These are phyloP conservation scores for Heteromeles arbutifolia DNA, from an alignment of 306 rosid species.

Conservation along the genomic window DNA sequence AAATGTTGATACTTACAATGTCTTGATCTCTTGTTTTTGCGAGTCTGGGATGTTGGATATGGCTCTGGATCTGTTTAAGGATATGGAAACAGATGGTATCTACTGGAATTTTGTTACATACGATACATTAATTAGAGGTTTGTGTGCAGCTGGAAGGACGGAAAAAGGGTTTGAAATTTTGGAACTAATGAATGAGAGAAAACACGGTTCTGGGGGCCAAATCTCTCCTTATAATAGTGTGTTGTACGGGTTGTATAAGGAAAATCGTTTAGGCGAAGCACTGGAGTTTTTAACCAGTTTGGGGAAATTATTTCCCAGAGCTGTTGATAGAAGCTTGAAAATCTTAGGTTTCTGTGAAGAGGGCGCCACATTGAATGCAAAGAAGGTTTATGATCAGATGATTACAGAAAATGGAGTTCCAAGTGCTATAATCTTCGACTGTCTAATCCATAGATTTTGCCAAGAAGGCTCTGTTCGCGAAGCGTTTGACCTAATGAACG, in stretches of 20 bases:
- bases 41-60: conserved; percentile 43
- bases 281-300: conserved; percentile 41
- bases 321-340: conserved; percentile 49
- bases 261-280: conserved; percentile 43
- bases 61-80: conserved; percentile 63
- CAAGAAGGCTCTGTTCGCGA: conserved; percentile 37
- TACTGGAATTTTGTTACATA: conserved; percentile 45
- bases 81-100: conserved; percentile 67
- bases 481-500: conserved; percentile 57
- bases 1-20: conserved; percentile 58
- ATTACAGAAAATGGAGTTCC: conserved; percentile 50
- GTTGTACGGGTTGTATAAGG: conserved; percentile 58
- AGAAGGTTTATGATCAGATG: conserved; percentile 45
- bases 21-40: conserved; percentile 49
- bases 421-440: conserved; percentile 47
- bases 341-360: conserved; percentile 41
- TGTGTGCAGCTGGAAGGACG: conserved; percentile 53
- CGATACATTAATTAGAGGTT: conserved; percentile 49
- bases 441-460: conserved; percentile 44
- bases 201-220: conserved; percentile 38
- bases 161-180: conserved; percentile 51
- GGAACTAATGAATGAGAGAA: conserved; percentile 65
- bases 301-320: conserved; percentile 57
- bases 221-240: conserved; percentile 69
- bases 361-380: conserved; percentile 49